These are phyloP conservation scores for Blastobotrys indianensis DNA, from an alignment of 1,139 yeast genomes.

Conservation along the genomic window DNA sequence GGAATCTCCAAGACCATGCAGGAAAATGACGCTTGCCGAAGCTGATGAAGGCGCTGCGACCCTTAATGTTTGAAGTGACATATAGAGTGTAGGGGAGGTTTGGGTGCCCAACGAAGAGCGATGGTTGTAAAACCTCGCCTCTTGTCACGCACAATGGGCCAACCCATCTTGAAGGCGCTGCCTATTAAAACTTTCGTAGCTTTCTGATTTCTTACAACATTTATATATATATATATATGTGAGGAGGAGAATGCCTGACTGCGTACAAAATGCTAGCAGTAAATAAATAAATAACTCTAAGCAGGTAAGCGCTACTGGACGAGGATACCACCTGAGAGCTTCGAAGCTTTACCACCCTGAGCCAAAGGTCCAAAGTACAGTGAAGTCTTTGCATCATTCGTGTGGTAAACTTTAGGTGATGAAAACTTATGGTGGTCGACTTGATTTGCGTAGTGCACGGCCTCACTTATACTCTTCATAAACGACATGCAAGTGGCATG, in stretches of 20 bases:
- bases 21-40: conserved; percentile 65
- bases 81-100: background rate
- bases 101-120: too few species aligned
- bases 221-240: too few species aligned
- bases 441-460: conserved; percentile 33
- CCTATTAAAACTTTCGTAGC: too few species aligned
- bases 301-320: conserved; percentile 1
- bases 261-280: background rate
- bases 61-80: conserved; percentile 4
- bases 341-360: conserved; percentile 5
- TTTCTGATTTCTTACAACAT: too few species aligned
- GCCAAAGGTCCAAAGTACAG: conserved; percentile 5
- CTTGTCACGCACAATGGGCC: too few species aligned
- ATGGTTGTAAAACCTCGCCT: too few species aligned
- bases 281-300: background rate
- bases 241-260: too few species aligned
- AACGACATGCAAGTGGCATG: conserved; percentile 35
- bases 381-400: conserved; percentile 13
- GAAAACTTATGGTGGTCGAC: conserved; percentile 26
- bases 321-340: conserved; percentile 1
- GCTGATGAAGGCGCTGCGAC: conserved; percentile 9
- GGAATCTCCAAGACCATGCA: conserved; percentile 90
- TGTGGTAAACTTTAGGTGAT: conserved; percentile 15
- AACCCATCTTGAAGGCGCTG: too few species aligned
- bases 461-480: conserved; percentile 32